phyloP scores from a whole-genome alignment of 2,329 filamentous ascomycete genomes.

The Myriosclerotinia curreyana region DNA sequence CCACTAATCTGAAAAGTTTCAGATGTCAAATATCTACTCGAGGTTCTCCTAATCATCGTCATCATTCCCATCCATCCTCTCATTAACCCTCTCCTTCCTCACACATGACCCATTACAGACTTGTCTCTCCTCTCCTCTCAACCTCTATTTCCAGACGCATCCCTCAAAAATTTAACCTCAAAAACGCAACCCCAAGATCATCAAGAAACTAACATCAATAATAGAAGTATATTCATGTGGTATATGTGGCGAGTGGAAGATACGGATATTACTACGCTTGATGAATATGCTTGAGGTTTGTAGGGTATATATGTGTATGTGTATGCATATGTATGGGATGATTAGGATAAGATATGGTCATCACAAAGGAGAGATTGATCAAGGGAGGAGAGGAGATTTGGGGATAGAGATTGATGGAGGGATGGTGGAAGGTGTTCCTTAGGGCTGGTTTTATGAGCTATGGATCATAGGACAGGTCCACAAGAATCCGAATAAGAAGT shows the following conservation, averaged over 20 bases:
- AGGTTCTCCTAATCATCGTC: no score
- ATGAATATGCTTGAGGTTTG: constrained; percentile 31
- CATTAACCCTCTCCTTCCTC: background rate
- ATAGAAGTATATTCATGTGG: constrained; percentile 91
- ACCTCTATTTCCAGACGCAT: background rate
- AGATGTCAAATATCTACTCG: background rate
- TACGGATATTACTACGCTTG: constrained; percentile 66
- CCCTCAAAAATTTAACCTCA: no score
- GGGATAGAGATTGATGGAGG: no score
- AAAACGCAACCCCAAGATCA: background rate
- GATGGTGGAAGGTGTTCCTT: background rate
- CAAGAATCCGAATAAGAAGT: background rate
- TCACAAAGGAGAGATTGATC: background rate
- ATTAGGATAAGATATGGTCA: background rate
- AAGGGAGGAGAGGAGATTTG: no score
- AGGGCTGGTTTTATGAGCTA: background rate
- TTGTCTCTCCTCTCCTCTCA: no score
- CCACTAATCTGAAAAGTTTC: background rate
- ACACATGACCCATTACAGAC: no score
- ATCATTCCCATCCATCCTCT: background rate
- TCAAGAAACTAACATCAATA: background rate
- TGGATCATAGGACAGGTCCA: background rate
- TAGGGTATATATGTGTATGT: background rate
- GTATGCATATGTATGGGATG: background rate
- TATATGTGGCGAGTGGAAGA: constrained; percentile 91